A percentile compares a stretch with the other conserved stretches of the same genome.
Evolutionary conservation across 192 early-diverging fungal genomes (phyloP).

Genomic region (Funneliformis mosseae): DNA sequence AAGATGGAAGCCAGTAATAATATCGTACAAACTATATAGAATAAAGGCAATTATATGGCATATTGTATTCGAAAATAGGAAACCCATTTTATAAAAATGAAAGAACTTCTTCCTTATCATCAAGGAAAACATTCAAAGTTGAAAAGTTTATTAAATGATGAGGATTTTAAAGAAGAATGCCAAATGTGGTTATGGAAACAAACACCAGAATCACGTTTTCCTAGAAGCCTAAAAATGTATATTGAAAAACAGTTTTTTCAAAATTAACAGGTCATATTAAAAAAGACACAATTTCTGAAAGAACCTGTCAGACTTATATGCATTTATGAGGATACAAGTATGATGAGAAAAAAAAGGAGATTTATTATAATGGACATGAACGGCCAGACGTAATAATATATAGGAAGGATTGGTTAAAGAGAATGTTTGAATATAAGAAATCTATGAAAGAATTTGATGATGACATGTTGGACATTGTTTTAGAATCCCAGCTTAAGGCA

Average conservation of each 20-base stretch:
- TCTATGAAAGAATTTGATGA: constrained; percentile 31
- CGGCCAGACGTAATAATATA: constrained; percentile 32
- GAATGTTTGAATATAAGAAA: constrained; percentile 32
- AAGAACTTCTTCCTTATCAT: too few species aligned
- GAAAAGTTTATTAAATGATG: neutral
- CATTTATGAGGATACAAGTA: constrained; percentile 19
- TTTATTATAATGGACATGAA: constrained; percentile 31
- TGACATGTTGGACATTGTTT: constrained; percentile 2
- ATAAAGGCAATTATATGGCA: constrained; percentile 13
- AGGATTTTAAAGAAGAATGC: constrained; percentile 9
- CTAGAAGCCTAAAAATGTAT: neutral
- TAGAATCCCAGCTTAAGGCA: constrained; percentile 21
- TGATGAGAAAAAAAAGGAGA: constrained; percentile 31
- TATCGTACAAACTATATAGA: too few species aligned
- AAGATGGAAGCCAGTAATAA: too few species aligned
- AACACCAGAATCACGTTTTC: neutral
- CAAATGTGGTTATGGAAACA: constrained; percentile 14
- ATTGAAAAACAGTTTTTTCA: constrained; percentile 27
- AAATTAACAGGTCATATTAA: constrained; percentile 2
- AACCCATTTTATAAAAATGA: neutral
- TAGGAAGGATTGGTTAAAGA: constrained; percentile 22
- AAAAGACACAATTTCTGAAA: constrained; percentile 5
- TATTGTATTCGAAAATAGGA: constrained; percentile 1
- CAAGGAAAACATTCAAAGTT: neutral
- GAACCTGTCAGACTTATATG: constrained; percentile 9